Evolutionary conservation across 2,329 filamentous ascomycete genomes (phyloP), one percentile per base, ranked within the genome.

Genomic region (Chaetomium sp.): DNA sequence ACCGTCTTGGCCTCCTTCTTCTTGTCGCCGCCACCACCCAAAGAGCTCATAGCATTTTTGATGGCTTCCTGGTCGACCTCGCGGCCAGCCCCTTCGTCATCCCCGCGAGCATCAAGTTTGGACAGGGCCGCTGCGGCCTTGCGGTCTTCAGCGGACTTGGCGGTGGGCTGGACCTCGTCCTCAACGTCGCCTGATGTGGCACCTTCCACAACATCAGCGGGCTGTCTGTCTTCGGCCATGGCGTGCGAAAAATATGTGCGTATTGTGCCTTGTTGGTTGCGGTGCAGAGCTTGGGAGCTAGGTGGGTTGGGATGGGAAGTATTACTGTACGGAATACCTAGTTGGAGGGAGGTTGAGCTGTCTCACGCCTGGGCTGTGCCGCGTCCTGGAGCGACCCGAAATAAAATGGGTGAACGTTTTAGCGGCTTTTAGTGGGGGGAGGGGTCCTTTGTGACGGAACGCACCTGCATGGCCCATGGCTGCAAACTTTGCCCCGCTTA

Each of bases 101-200:
- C 76, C 54, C 75, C 74, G 56, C 74, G 75, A 44, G 74, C 69
- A 67, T 89, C 87, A 62, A 91, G 83, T 59, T 79, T 81, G 48
- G 85, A 86, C 57, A 91, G 81, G 35, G 87, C 88, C 6, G 84
- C 85, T 42, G 86, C 86, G 46, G 87, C 86, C 71, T 89, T 89
- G 71, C 86, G 84, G 73, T 89, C 87, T 71, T 90, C 87, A 66
- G 87, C 86, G 43, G 80, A 82, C 71, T 85, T 87, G 66, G 79
- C 78, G 55, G 74, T 71, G 36, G 70, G 59, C 49, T 72, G 70
- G 62, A 76, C 71, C 63, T 82, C 80, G 59, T 84, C 80, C 55
- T 84, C 81, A 59, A 79, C 74, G 60, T 84, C 80, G 58, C 76
- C 80, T 46, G 77, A 74, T 35, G 79, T 77, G 57, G 81, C 80